A percentile compares a stretch with the other conserved stretches of the same genome.
These are phyloP conservation scores for Kalmusia sp. DNA, from an alignment of 2,329 filamentous ascomycete species.

Conservation along the genomic window DNA sequence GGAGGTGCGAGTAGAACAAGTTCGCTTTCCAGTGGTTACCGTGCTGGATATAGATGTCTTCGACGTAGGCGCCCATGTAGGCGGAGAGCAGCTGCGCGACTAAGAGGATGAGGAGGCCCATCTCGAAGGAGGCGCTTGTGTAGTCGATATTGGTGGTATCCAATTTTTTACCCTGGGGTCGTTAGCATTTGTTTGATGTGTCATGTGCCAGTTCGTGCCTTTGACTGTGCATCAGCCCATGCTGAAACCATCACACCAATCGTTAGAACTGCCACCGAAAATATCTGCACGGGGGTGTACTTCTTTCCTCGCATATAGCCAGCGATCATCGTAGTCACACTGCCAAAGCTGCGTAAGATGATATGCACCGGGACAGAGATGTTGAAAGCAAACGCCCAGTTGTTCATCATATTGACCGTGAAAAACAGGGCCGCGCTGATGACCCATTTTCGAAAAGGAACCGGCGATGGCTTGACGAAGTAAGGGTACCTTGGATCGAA, in stretches of 20 bases:
- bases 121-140: slow-evolving; percentile 61
- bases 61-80: slow-evolving; percentile 93
- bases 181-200: slow-evolving; percentile 7
- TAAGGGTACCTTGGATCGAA: slow-evolving; percentile 65
- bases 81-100: slow-evolving; percentile 89
- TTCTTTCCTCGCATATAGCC: slow-evolving; percentile 85
- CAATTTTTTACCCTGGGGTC: slow-evolving; percentile 51
- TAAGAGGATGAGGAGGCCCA: slow-evolving; percentile 82
- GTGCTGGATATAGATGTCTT: slow-evolving; percentile 85
- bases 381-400: slow-evolving; percentile 95
- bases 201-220: slow-evolving; percentile 61
- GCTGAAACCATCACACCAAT: slow-evolving; percentile 86
- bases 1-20: slow-evolving; percentile 86
- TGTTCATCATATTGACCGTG: slow-evolving; percentile 93
- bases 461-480: slow-evolving; percentile 77
- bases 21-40: slow-evolving; percentile 95
- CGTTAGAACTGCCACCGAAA: slow-evolving; percentile 83
- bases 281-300: slow-evolving; percentile 80
- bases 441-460: slow-evolving; percentile 84
- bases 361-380: slow-evolving; percentile 98
- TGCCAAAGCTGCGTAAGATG: slow-evolving; percentile 92
- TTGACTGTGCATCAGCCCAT: slow-evolving; percentile 85
- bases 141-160: slow-evolving; percentile 48
- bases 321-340: slow-evolving; percentile 93
- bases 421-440: slow-evolving; percentile 92